Percentiles rank a stretch among this genome's conserved stretches.
These are phyloP conservation scores for Tricholoma bakamatsutake DNA, from an alignment of 768 basidiomycete genomes.

Conservation along the genomic window DNA sequence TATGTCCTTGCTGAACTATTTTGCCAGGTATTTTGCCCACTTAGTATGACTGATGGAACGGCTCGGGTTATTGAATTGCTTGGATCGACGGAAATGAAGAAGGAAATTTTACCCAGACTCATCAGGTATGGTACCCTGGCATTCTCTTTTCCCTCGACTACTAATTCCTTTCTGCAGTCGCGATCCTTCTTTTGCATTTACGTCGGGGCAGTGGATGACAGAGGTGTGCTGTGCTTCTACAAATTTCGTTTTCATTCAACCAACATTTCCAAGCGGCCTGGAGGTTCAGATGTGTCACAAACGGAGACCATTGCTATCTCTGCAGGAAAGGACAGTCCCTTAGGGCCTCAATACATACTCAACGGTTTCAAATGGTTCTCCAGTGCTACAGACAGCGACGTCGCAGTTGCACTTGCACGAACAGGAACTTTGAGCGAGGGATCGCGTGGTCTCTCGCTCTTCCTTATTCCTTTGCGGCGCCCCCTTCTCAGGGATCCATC, in stretches of 20 bases:
- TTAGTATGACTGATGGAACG: conserved; percentile 76
- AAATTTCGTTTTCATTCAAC: conserved; percentile 23
- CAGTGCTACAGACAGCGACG: conserved; percentile 71
- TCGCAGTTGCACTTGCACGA: conserved; percentile 68
- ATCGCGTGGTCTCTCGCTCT: conserved; percentile 65
- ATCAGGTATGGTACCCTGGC: conserved; percentile 39
- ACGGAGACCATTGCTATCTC: conserved; percentile 59
- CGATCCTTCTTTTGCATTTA: conserved; percentile 55
- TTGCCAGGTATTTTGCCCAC: conserved; percentile 58
- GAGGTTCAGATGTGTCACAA: conserved; percentile 70
- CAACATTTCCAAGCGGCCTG: conserved; percentile 49
- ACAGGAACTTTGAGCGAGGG: conserved; percentile 53
- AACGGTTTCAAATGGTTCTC: conserved; percentile 85
- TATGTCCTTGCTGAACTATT: background rate
- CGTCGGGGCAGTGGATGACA: conserved; percentile 84
- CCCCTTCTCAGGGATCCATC: conserved; percentile 42
- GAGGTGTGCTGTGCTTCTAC: conserved; percentile 39
- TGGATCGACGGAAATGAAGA: conserved; percentile 55
- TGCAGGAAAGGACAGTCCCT: conserved; percentile 24
- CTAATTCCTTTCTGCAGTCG: conserved; percentile 34
- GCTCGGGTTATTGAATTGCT: conserved; percentile 67
- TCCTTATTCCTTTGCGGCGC: conserved; percentile 61
- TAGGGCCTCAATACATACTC: conserved; percentile 50
- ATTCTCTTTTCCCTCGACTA: background rate
- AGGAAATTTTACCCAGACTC: conserved; percentile 51